Conservation (phyloP, 768 basidiomycete genomes). For the Agrocybe pediades region DNA sequence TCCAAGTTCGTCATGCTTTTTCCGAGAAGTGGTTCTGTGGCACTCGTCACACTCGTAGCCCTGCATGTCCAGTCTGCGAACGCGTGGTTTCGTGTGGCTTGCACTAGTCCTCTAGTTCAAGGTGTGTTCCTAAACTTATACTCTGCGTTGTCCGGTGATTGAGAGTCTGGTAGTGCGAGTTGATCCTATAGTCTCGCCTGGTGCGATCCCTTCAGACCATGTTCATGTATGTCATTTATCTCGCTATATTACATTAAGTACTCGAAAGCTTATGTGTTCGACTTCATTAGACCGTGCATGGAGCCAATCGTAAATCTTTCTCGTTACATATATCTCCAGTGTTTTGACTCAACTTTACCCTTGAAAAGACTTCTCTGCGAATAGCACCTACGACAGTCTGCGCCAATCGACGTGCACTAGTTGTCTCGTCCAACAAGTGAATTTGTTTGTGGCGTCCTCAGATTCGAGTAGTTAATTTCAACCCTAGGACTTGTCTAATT, state of each 20-base stretch:
- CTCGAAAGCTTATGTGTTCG: neutral
- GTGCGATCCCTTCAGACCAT: constrained; percentile 36
- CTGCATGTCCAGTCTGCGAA: constrained; percentile 7
- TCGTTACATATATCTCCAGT: neutral
- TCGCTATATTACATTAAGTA: neutral
- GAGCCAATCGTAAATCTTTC: constrained; percentile 32
- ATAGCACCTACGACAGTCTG: constrained; percentile 34
- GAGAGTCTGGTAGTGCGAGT: constrained; percentile 29
- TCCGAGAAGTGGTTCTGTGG: neutral
- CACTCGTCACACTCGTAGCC: neutral
- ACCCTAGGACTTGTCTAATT: constrained; percentile 38
- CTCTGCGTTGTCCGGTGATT: neutral
- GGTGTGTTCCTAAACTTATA: constrained; percentile 25
- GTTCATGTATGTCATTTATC: constrained; percentile 35
- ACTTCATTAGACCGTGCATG: constrained; percentile 34
- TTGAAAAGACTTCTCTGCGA: constrained; percentile 32
- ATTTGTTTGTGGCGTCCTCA: neutral
- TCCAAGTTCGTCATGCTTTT: no score
- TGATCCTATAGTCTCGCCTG: constrained; percentile 40
- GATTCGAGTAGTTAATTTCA: neutral
- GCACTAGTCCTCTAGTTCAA: constrained; percentile 39
- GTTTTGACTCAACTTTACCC: neutral
- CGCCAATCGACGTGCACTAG: constrained; percentile 39
- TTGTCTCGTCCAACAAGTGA: constrained; percentile 35
- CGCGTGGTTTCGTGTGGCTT: constrained; percentile 45